Percentiles rank a stretch among this genome's conserved stretches.
Evolutionary conservation across 1,139 yeast genomes (phyloP).

Genomic region (Nadsonia starkeyi-henricii): DNA sequence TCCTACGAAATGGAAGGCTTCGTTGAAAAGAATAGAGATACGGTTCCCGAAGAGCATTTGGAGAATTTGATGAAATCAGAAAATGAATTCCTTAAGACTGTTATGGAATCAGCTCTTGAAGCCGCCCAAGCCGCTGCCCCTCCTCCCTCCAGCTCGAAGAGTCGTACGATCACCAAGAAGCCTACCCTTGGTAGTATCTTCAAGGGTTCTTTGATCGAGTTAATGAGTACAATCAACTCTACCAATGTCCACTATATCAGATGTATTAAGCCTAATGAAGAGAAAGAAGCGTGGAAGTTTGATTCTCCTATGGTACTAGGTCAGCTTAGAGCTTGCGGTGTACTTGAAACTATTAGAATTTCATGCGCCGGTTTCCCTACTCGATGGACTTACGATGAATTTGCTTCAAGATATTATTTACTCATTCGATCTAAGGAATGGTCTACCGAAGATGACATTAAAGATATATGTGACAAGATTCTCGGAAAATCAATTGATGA

Average conservation of each 20-base stretch:
- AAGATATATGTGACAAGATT: conserved; percentile 53
- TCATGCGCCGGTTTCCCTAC: conserved; percentile 98
- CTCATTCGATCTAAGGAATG: conserved; percentile 61
- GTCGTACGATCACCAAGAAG: conserved; percentile 42
- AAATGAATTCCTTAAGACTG: conserved; percentile 48
- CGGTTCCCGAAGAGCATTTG: conserved; percentile 90
- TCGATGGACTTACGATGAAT: conserved; percentile 89
- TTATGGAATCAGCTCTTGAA: conserved; percentile 52
- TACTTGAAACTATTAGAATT: conserved; percentile 85
- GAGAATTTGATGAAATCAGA: conserved; percentile 64
- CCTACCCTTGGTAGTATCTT: conserved; percentile 94
- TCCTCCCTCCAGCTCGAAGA: conserved; percentile 18
- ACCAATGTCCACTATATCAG: conserved; percentile 95
- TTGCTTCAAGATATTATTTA: conserved; percentile 79
- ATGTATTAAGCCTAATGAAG: conserved; percentile 93
- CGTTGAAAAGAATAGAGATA: conserved; percentile 92
- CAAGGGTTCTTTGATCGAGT: conserved; percentile 80
- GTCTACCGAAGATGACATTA: conserved; percentile 38
- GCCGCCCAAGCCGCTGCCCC: conserved; percentile 43
- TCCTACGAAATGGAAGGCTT: conserved; percentile 88
- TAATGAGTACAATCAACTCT: conserved; percentile 84
- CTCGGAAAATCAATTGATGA: conserved; percentile 47
- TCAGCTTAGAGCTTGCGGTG: conserved; percentile 97
- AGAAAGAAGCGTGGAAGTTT: conserved; percentile 89
- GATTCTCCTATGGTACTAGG: conserved; percentile 91